phyloP scores from a whole-genome alignment of 768 basidiomycete species.

The Fomitopsis serialis region DNA sequence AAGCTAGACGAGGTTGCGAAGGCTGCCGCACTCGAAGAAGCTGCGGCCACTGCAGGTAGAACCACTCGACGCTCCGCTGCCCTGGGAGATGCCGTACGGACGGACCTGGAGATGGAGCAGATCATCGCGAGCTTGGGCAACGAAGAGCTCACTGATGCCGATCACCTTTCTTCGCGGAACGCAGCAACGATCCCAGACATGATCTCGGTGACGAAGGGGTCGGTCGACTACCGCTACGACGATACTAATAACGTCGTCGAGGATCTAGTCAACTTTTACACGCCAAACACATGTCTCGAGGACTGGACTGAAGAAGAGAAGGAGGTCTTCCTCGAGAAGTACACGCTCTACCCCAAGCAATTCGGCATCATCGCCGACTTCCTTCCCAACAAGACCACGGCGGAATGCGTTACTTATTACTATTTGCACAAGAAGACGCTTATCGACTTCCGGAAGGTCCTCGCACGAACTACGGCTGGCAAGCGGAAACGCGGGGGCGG shows the following conservation, averaged over 20 bases:
- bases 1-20: slow-evolving; percentile 59
- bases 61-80: slow-evolving; percentile 74
- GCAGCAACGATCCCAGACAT: slow-evolving; percentile 89
- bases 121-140: slow-evolving; percentile 92
- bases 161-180: slow-evolving; percentile 78
- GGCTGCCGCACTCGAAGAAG: slow-evolving; percentile 37
- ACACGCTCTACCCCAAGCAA: slow-evolving; percentile 85
- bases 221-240: slow-evolving; percentile 63
- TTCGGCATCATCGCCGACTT: slow-evolving; percentile 87
- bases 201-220: slow-evolving; percentile 62
- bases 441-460: slow-evolving; percentile 79
- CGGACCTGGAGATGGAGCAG: slow-evolving; percentile 95
- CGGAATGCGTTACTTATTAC: slow-evolving; percentile 90
- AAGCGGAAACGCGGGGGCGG: slow-evolving; percentile 59
- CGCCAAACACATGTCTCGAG: slow-evolving; percentile 63
- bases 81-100: slow-evolving; percentile 84
- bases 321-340: slow-evolving; percentile 71
- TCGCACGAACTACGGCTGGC: slow-evolving; percentile 59
- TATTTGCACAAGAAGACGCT: slow-evolving; percentile 89
- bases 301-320: slow-evolving; percentile 90
- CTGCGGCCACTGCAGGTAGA: slow-evolving; percentile 38
- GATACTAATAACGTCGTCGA: slow-evolving; percentile 81
- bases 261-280: slow-evolving; percentile 75
- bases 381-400: slow-evolving; percentile 77
- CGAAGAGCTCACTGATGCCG: slow-evolving; percentile 91